Conservation (phyloP, 108 stramenopile genomes). For the Cafeteria roenbergensis region DNA sequence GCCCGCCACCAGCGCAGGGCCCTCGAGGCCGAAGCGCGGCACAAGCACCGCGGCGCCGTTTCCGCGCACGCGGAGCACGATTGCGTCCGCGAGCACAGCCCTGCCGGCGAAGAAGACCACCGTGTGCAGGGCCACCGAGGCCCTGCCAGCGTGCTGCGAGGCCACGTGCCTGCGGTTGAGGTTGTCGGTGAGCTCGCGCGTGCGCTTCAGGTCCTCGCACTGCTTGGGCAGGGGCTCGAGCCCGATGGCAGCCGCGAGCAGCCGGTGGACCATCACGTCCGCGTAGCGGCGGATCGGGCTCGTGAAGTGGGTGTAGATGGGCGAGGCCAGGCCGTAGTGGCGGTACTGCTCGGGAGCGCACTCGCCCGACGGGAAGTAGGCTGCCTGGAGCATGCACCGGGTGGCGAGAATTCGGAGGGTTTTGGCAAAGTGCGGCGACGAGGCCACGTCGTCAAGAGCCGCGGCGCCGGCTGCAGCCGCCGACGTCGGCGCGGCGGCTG, state of each 20-base stretch:
- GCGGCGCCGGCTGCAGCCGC: no score
- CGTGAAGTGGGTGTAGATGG: conserved; percentile 98
- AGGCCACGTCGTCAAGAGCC: not conserved
- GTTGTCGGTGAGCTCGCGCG: conserved; percentile 79
- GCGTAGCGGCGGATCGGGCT: conserved; percentile 97
- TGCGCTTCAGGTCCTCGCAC: conserved; percentile 56
- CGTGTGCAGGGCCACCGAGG: conserved; percentile 76
- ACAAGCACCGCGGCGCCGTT: conserved; percentile 70
- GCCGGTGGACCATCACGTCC: conserved; percentile 93
- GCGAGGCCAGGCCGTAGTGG: conserved; percentile 97
- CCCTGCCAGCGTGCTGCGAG: conserved; percentile 81
- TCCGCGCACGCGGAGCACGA: conserved; percentile 71
- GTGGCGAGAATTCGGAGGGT: conserved; percentile 87
- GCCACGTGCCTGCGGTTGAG: conserved; percentile 89
- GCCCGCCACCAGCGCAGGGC: conserved; percentile 54
- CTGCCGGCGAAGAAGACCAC: conserved; percentile 69
- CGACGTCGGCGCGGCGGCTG: not conserved
- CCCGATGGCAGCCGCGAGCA: conserved; percentile 81
- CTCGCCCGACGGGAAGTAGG: conserved; percentile 91
- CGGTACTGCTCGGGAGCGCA: conserved; percentile 34
- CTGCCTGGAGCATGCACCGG: conserved; percentile 61
- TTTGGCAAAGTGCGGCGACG: conserved; percentile 66
- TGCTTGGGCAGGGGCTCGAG: conserved; percentile 70
- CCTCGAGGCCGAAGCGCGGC: conserved; percentile 94
- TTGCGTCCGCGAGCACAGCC: conserved; percentile 61